phyloP scores from a whole-genome alignment of 2,329 filamentous ascomycete species.

The Beauveria caledonica region DNA sequence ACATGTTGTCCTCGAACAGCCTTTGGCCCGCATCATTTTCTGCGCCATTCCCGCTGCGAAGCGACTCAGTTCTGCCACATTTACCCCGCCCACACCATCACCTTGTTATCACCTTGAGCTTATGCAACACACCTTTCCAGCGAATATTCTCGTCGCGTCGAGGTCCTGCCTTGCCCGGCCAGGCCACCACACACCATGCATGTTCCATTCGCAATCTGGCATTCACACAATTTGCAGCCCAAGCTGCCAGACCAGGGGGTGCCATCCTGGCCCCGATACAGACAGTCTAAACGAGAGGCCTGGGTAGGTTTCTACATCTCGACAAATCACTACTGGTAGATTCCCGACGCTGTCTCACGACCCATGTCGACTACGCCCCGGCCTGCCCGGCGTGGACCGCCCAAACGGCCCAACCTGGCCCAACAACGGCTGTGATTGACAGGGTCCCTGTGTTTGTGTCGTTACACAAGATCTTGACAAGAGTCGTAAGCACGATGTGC shows the following conservation, averaged over 20 bases:
- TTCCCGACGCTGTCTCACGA: neutral
- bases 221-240: neutral
- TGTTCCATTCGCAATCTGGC: neutral
- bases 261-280: neutral
- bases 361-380: neutral
- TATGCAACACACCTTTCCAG: neutral
- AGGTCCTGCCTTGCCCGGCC: neutral
- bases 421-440: neutral
- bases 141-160: neutral
- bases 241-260: neutral
- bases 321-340: too few species aligned
- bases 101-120: neutral
- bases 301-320: too few species aligned
- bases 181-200: neutral
- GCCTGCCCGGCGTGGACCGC: neutral
- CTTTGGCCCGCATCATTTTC: neutral
- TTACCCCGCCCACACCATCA: conserved; percentile 2
- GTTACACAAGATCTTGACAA: neutral
- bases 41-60: neutral
- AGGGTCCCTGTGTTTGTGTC: neutral
- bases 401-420: neutral
- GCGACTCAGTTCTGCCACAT: conserved; percentile 4
- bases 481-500: neutral
- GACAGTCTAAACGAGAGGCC: neutral
- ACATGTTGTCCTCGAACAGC: neutral